These are phyloP conservation scores for Heliophila coronopifolia DNA, from an alignment of 441 rosid species.

Conservation along the genomic window DNA sequence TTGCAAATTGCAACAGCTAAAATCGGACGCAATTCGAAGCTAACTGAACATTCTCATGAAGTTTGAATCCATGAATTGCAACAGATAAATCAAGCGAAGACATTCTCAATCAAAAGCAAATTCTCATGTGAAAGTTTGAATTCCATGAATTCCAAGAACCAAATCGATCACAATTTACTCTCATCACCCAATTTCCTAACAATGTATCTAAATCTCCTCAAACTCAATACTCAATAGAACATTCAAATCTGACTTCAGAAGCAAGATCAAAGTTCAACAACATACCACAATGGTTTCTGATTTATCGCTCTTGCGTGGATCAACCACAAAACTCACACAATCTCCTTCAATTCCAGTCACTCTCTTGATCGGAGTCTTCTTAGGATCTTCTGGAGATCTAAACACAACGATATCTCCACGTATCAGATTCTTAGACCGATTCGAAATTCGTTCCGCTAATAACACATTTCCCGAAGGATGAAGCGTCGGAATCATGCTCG, in stretches of 20 bases:
- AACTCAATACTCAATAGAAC: background rate
- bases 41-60: no score
- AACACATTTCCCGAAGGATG: slow-evolving; percentile 40
- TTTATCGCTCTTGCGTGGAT: slow-evolving; percentile 36
- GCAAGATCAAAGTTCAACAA: background rate
- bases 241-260: slow-evolving; percentile 7
- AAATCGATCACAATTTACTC: no score
- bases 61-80: background rate
- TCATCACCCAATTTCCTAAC: background rate
- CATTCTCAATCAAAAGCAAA: no score
- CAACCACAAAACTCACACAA: slow-evolving; percentile 41
- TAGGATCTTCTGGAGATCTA: slow-evolving; percentile 55
- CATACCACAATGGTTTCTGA: slow-evolving; percentile 46
- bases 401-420: slow-evolving; percentile 64
- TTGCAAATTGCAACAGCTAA: no score
- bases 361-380: slow-evolving; percentile 44
- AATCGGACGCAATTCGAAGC: no score
- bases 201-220: background rate
- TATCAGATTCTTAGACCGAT: slow-evolving; percentile 35
- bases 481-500: slow-evolving; percentile 76
- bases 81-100: background rate
- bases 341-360: slow-evolving; percentile 62
- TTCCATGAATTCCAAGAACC: no score
- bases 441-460: slow-evolving; percentile 52
- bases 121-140: no score